Evolutionary conservation across 441 rosid genomes (phyloP), one percentile per base, ranked within the genome.

Genomic region (Gossypium schwendimanii): DNA sequence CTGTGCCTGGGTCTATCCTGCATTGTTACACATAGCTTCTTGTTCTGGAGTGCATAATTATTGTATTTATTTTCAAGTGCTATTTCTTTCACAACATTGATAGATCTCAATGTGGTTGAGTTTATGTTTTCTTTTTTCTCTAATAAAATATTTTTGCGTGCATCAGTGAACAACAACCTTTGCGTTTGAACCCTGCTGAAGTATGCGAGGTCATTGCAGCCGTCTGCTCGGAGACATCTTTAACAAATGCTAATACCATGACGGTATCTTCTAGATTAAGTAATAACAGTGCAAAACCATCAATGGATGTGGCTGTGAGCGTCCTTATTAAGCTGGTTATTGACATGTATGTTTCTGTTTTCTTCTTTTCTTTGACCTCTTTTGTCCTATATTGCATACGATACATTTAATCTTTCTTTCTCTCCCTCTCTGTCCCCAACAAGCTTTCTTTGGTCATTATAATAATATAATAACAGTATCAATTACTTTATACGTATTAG

Each of bases 271-370:
- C 98, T 76, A 88, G 89, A 88, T 83, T 93, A 81, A 89, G 79
- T 72, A 90, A 91, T 77, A 90, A 70, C 81, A 83, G 88, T 73
- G 89, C 91, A 78, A 96, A 89, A 88, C 96, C 97, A n/a, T 87
- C 97, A 2, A 86, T 91, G 88, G 99, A 93, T 82, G 97, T 91
- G 78, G 98, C 97, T 72, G 92, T 93, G 79, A 96, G 99, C 83
- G 93, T 96, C 75, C 97, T 96, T 73, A 90, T 96, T 73, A 96
- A 96, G 81, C 97, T 96, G 79, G 89, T 96, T 71, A 90, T 96
- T 17, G 99, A 96, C 90, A 96, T 91, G 98, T 93, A 93, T 74
- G 96, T 84, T 79, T 39, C 52, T 53, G 10, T 28, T 53, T 69
- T 31, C 61, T 53, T 74, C 59, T 20, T 49, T 71, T 64, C 4